Percentiles rank a stretch among this genome's conserved stretches.
These are phyloP conservation scores for Pelargonium myrrhifolium DNA, from an alignment of 441 rosid species.

Conservation along the genomic window DNA sequence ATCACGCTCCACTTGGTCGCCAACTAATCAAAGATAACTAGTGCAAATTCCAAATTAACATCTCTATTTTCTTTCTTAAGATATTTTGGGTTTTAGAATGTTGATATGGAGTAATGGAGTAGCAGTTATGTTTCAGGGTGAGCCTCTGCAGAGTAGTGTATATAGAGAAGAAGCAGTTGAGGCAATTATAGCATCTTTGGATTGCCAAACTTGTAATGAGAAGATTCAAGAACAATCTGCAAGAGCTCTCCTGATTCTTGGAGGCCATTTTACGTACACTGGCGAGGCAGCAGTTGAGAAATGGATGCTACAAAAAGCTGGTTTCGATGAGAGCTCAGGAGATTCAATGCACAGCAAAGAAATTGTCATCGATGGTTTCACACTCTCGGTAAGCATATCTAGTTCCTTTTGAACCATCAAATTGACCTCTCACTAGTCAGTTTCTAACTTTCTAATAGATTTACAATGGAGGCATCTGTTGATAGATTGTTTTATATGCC, in stretches of 20 bases:
- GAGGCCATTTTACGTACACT: slow-evolving; percentile 30
- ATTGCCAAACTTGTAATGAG: slow-evolving; percentile 26
- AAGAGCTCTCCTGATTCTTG: slow-evolving; percentile 45
- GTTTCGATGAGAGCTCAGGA: slow-evolving; percentile 19
- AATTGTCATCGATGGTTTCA: slow-evolving; percentile 1
- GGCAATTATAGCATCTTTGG: slow-evolving; percentile 32
- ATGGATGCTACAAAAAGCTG: slow-evolving; percentile 39
- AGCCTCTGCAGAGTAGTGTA: slow-evolving; percentile 38
- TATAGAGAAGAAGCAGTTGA: slow-evolving; percentile 64
- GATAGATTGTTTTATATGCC: not conserved
- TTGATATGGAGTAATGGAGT: slow-evolving; percentile 24
- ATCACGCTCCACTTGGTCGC: not conserved
- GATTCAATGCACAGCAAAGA: slow-evolving; percentile 19
- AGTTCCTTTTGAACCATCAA: not conserved
- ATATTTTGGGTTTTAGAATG: not conserved
- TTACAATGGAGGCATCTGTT: too few relatives aligned
- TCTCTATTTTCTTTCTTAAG: not conserved
- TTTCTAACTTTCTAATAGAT: too few relatives aligned
- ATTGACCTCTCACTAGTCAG: too few relatives aligned
- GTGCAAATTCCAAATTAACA: not conserved
- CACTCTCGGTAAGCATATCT: slow-evolving; percentile 26
- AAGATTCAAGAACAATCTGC: slow-evolving; percentile 47
- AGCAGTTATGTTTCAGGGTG: slow-evolving; percentile 45
- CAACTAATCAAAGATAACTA: not conserved
- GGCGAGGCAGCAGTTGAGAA: slow-evolving; percentile 31